Base-by-base conservation (phyloP, 306 rosid species). In the Cicer arietinum region DNA sequence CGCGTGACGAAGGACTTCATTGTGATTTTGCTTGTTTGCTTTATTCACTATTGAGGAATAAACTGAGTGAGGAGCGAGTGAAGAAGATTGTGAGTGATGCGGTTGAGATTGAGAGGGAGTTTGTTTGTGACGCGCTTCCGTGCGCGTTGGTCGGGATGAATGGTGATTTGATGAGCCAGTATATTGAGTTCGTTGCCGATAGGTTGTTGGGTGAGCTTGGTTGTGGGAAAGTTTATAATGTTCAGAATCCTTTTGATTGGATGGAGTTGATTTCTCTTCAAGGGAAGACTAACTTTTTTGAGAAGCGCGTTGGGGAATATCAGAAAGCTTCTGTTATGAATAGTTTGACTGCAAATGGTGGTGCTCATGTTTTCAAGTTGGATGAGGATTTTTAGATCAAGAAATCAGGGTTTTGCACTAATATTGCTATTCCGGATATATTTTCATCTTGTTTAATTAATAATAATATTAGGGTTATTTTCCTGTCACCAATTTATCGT, bases 181-280 rank as follows among this genome's bases (percentile, higher is more conserved):
- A 93, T 59, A 93, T 93, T 9, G 93, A 93, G 63, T 93, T 88
- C 18, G 96, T 93, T 0, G 97, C 98, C 0, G 97, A 93, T n/a
- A 63, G 98, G 44, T 81, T 93, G 46, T 2, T n/a, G n/a, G n/a
- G n/a, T n/a, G n/a, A n/a, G n/a, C n/a, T n/a, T n/a, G n/a, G n/a
- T n/a, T 93, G 74, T 5, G 88, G 77, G 1, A 93, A 86, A 74
- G 51, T 91, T 0, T 93, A 89, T 17, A 71, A 85, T 37, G 93
- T 53, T 0, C 86, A 67, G 61, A 93, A 93, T 65, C 98, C 98
- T 0, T 93, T 93, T 18, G 98, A 91, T 71, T 93, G 98, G 98
- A 93, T 93, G 98, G 98, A 93, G 75, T 61, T 93, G 81, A 93
- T 93, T 13, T 91, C 97, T 1, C 77, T 93, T 65, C 97, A 93